Evolutionary conservation across 257 asterid species (phyloP), one percentile per base, ranked within the genome.

Genomic region (Fraxinus pennsylvanica): DNA sequence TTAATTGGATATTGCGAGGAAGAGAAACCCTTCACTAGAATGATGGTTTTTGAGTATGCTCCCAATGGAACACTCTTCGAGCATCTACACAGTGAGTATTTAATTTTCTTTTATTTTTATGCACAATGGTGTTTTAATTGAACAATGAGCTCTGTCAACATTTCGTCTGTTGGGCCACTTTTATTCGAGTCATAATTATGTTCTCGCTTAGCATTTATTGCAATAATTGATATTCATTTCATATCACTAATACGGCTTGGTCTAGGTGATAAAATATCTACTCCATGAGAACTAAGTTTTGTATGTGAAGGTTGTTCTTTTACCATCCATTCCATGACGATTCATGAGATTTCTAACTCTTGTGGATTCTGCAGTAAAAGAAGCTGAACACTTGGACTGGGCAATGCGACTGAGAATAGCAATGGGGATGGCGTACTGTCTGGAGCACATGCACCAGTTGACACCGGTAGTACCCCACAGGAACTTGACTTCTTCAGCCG

Each of bases 41-140:
- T 92, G 96, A 85, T 94, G 91, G 97, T 92, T 76, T 94, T 94
- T 33, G 97, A 92, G 81, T 94, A 94, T 79, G 97, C 97, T 83
- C 93, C 98, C 32, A 92, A 94, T 57, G 98, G 97, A 74, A 94
- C 97, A 2, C 96, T 94, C 72, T 94, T 92, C 72, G 98, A 94
- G 88, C 97, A 94, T 82, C 82, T 94, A 39, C 97, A 94, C 85
- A 84, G 97, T 94, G 80, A 94, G 98, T 86, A 19, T 41, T 33
- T 67, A 15, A 27, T 5, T 69, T 45, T 32, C 76, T 39, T 59
- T 35, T 70, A 7, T 4, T 59, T 74, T 14, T 8, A 38, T 47
- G 59, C 59, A 47, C 59, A 47, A 47, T 14, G 21, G 7, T 47
- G 59, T 15, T 47, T 47, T 47, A 14, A 47, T 47, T 47, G 59